These are phyloP conservation scores for Lichtheimia ornata DNA, from an alignment of 371 early-diverging fungal species.

Conservation along the genomic window DNA sequence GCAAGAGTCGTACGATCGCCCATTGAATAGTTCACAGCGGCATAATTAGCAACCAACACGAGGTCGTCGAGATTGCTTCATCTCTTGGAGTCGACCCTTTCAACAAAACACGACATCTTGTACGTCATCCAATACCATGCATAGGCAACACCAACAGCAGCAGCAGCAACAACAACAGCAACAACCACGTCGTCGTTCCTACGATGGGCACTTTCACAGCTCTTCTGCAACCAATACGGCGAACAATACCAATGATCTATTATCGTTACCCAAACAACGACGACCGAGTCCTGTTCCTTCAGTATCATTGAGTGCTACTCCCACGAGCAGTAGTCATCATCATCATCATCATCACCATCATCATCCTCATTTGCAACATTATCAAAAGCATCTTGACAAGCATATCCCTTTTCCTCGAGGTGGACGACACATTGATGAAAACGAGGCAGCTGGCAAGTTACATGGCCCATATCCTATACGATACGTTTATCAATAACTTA, in stretches of 20 bases:
- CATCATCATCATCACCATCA: slow-evolving; percentile 9
- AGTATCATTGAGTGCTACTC: background rate
- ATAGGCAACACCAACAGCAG: slow-evolving; percentile 11
- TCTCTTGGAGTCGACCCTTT: too few species aligned
- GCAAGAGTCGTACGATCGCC: too few species aligned
- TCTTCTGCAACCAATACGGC: background rate
- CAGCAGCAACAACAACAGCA: slow-evolving; percentile 16
- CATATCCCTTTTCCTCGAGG: slow-evolving; percentile 45
- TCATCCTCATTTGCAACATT: slow-evolving; percentile 11
- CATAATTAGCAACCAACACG: too few species aligned
- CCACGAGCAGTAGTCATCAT: background rate
- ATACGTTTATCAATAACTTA: background rate
- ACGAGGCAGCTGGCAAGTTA: slow-evolving; percentile 6
- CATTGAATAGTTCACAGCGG: too few species aligned
- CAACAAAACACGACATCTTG: too few species aligned
- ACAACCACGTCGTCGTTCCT: slow-evolving; percentile 36
- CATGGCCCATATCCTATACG: background rate
- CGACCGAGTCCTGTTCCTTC: background rate
- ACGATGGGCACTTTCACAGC: slow-evolving; percentile 21
- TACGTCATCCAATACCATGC: background rate
- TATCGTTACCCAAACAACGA: slow-evolving; percentile 7
- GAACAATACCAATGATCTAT: slow-evolving; percentile 4
- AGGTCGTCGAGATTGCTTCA: too few species aligned
- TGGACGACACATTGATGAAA: slow-evolving; percentile 35
- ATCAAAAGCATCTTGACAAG: slow-evolving; percentile 1